Conservation (phyloP, 1,284 basidiomycete genomes). For the Cryptococcus sp. region DNA sequence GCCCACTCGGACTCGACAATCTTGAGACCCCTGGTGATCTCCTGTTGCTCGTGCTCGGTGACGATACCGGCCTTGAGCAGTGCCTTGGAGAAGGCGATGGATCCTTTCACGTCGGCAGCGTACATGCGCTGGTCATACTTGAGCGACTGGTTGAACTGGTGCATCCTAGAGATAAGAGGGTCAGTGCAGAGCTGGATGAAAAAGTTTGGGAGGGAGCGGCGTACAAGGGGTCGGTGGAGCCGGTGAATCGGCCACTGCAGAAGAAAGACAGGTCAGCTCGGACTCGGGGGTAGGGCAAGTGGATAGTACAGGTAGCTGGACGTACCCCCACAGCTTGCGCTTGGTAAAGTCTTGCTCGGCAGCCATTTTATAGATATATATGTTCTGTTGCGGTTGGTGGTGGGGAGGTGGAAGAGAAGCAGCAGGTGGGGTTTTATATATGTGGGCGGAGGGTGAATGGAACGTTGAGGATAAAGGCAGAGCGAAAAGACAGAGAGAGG, state of each 20-base stretch:
- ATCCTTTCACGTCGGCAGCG: conserved; percentile 84
- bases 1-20: conserved; percentile 83
- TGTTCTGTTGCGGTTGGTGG: too few relatives aligned
- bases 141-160: conserved; percentile 90
- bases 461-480: too few relatives aligned
- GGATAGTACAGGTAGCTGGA: conserved; percentile 1
- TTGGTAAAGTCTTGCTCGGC: conserved; percentile 44
- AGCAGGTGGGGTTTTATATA: too few relatives aligned
- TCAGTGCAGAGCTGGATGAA: background rate
- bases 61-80: conserved; percentile 75
- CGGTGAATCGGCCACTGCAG: conserved; percentile 70
- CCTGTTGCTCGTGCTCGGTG: conserved; percentile 67
- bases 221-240: conserved; percentile 79
- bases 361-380: conserved; percentile 22
- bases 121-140: conserved; percentile 94
- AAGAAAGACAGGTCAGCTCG: background rate
- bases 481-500: too few relatives aligned
- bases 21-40: conserved; percentile 73
- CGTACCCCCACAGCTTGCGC: conserved; percentile 48
- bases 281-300: too few relatives aligned
- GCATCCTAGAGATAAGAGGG: conserved; percentile 62
- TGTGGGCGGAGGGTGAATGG: too few relatives aligned
- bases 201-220: conserved; percentile 26
- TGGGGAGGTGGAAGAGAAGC: too few relatives aligned
- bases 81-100: conserved; percentile 91